A percentile compares a stretch with the other conserved stretches of the same genome.
These are phyloP conservation scores for Knufia fluminis DNA, from an alignment of 2,329 filamentous ascomycete species.

Conservation along the genomic window DNA sequence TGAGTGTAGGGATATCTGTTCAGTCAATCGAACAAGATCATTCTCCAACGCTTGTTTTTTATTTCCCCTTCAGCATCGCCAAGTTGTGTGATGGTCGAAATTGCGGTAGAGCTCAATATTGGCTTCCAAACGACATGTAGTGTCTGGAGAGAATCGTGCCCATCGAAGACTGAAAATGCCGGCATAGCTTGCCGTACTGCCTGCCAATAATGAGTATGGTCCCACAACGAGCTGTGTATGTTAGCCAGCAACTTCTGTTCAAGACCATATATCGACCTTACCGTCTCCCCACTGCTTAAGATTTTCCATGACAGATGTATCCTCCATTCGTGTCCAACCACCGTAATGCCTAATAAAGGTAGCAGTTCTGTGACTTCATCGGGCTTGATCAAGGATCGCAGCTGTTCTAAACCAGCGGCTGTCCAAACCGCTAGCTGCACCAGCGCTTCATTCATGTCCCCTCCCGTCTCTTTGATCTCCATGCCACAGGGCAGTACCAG, in stretches of 20 bases:
- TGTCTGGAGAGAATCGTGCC: too few species aligned
- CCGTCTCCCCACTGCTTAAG: background rate
- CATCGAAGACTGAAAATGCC: background rate
- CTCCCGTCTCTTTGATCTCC: slow-evolving; percentile 4
- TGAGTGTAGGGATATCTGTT: too few species aligned
- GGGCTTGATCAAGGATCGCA: background rate
- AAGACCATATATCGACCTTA: background rate
- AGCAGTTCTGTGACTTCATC: background rate
- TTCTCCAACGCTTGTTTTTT: too few species aligned
- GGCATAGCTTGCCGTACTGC: slow-evolving; percentile 3
- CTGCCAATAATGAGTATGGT: slow-evolving; percentile 1
- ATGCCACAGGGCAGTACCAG: slow-evolving; percentile 2
- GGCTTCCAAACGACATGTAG: too few species aligned
- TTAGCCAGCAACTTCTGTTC: slow-evolving; percentile 1
- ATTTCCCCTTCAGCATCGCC: too few species aligned
- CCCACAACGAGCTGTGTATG: slow-evolving; percentile 1
- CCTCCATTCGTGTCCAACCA: background rate
- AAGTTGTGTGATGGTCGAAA: too few species aligned
- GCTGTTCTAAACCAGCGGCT: slow-evolving; percentile 2
- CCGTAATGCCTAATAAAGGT: slow-evolving; percentile 3
- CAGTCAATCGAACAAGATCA: too few species aligned
- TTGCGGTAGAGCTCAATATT: too few species aligned
- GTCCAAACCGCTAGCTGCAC: slow-evolving; percentile 1
- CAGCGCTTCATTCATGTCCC: slow-evolving; percentile 1
- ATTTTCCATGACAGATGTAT: background rate